These are phyloP conservation scores for Prillingera fragicola DNA, from an alignment of 1,284 basidiomycete species.

Conservation along the genomic window DNA sequence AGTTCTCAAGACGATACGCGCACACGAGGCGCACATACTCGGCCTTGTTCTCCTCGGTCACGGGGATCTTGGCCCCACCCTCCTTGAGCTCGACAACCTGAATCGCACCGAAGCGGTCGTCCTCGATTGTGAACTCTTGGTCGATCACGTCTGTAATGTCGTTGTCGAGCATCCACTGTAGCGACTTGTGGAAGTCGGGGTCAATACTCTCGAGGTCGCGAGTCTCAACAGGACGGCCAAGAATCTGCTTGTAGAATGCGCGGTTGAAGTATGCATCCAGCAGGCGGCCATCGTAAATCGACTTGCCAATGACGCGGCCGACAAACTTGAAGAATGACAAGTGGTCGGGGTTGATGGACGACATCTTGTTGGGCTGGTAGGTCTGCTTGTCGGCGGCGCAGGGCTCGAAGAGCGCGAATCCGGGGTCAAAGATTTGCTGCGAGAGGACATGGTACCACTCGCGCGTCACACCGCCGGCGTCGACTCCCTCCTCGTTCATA, in stretches of 20 bases:
- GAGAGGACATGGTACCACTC: conserved; percentile 99
- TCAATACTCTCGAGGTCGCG: conserved; percentile 93
- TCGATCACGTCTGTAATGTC: conserved; percentile 48
- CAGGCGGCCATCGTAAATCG: conserved; percentile 89
- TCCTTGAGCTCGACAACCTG: conserved; percentile 81
- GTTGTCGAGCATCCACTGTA: conserved; percentile 50
- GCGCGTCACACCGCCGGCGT: conserved; percentile 94
- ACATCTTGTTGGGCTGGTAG: conserved; percentile 95
- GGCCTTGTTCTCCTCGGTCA: conserved; percentile 91
- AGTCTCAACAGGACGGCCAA: conserved; percentile 87
- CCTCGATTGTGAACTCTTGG: conserved; percentile 50
- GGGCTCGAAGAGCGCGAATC: conserved; percentile 90
- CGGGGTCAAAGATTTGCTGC: conserved; percentile 99
- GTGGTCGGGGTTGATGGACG: conserved; percentile 73
- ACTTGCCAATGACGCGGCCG: conserved; percentile 86
- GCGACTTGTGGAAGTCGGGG: conserved; percentile 63
- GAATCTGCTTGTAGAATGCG: conserved; percentile 86
- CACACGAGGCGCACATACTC: conserved; percentile 84
- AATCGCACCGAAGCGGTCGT: conserved; percentile 74
- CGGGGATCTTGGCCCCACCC: conserved; percentile 70
- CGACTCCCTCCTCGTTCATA: conserved; percentile 95
- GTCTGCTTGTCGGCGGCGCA: conserved; percentile 90
- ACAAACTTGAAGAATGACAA: conserved; percentile 98
- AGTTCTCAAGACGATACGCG: conserved; percentile 84
- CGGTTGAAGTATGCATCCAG: conserved; percentile 97